A percentile compares a stretch with the other conserved stretches of the same genome.
Evolutionary conservation across 257 asterid species (phyloP).

Genomic region (Solanum bukasovii): DNA sequence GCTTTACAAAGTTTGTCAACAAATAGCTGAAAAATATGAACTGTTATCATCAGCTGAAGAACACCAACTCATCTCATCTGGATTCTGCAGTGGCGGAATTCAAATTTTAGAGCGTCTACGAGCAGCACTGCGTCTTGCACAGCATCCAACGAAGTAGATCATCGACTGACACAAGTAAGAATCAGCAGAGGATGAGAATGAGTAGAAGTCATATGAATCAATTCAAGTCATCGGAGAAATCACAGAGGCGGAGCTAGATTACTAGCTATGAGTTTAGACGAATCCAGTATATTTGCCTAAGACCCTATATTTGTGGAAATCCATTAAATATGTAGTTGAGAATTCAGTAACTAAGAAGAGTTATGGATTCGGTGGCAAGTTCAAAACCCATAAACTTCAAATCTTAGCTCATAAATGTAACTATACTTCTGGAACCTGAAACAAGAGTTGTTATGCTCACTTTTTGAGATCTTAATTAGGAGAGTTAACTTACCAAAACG

Average conservation of each 20-base stretch:
- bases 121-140: slow-evolving; percentile 81
- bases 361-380: not conserved
- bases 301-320: not conserved
- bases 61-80: not conserved
- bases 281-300: not conserved
- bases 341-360: not conserved
- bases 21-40: not conserved
- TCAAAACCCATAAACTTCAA: not conserved
- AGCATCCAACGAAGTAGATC: slow-evolving; percentile 82
- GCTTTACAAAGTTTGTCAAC: not conserved
- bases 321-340: not conserved
- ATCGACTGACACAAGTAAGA: slow-evolving; percentile 33
- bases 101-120: slow-evolving; percentile 38
- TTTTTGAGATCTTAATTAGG: not conserved
- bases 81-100: not conserved
- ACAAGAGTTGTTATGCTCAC: not conserved
- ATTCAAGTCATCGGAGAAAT: not conserved
- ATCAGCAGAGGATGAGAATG: not conserved
- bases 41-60: not conserved
- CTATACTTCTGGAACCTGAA: not conserved
- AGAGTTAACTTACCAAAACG: slow-evolving; percentile 42
- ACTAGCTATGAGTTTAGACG: not conserved
- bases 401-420: not conserved
- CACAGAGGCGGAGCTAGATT: not conserved
- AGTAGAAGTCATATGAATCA: not conserved